Percentiles rank a stretch among this genome's conserved stretches.
Conservation (phyloP, 345 rosid genomes). For the Arabis alpina region DNA sequence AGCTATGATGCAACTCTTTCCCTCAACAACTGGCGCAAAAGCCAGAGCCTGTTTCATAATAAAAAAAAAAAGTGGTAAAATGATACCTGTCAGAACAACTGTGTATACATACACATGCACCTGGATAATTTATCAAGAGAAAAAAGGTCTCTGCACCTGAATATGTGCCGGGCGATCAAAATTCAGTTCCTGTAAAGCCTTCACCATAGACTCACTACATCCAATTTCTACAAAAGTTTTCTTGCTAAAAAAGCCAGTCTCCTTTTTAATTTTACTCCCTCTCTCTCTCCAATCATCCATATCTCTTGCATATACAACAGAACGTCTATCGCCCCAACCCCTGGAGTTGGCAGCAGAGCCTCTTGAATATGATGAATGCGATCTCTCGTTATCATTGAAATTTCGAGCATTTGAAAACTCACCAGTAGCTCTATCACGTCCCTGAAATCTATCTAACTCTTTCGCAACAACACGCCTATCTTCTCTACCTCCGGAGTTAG, state of each 20-base stretch:
- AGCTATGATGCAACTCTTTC: constrained; percentile 87
- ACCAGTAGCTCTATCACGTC: constrained; percentile 31
- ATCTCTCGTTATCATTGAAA: constrained; percentile 30
- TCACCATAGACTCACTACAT: constrained; percentile 64
- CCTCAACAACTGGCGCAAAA: constrained; percentile 67
- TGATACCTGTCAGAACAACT: neutral
- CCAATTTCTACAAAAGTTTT: constrained; percentile 76
- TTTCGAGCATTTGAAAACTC: constrained; percentile 29
- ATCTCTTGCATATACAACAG: constrained; percentile 41
- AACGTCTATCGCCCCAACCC: constrained; percentile 47
- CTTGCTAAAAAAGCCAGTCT: constrained; percentile 70
- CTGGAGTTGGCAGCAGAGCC: constrained; percentile 50
- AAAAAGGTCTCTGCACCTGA: constrained; percentile 57
- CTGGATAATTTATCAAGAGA: constrained; percentile 13
- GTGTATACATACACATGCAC: constrained; percentile 12
- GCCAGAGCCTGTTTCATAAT: constrained; percentile 69
- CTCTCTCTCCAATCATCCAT: constrained; percentile 43
- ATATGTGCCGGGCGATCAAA: constrained; percentile 75
- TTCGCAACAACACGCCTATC: constrained; percentile 45
- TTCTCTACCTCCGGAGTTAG: constrained; percentile 66
- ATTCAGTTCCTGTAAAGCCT: constrained; percentile 64
- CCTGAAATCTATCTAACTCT: constrained; percentile 15
- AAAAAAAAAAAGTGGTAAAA: neutral
- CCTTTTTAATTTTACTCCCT: constrained; percentile 35
- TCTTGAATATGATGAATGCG: constrained; percentile 33